Percentiles rank a stretch among this genome's conserved stretches.
phyloP scores from a whole-genome alignment of 202 grass and related monocot genomes.

The Digitaria exilis region DNA sequence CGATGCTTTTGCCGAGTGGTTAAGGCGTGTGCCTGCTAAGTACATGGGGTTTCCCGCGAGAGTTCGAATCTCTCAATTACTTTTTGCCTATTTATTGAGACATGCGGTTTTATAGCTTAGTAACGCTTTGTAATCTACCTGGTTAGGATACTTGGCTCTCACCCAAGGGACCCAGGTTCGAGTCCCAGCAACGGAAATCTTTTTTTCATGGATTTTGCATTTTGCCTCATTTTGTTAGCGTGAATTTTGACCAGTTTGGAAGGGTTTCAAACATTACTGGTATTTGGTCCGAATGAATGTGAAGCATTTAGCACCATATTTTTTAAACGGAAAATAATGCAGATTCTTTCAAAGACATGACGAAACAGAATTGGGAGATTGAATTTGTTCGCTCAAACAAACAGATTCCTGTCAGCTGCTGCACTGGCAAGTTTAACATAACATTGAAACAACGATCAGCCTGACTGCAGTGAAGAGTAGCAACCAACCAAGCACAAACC shows the following conservation, averaged over 20 bases:
- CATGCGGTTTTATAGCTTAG: too few relatives aligned
- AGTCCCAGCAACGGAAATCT: too few relatives aligned
- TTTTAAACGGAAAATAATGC: not conserved
- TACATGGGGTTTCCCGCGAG: constrained; percentile 91
- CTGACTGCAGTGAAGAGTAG: not conserved
- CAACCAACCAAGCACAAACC: not conserved
- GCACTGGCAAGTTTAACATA: too few relatives aligned
- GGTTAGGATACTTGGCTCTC: too few relatives aligned
- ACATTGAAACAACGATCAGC: not conserved
- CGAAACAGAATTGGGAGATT: not conserved
- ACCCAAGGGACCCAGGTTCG: too few relatives aligned
- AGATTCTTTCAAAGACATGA: not conserved
- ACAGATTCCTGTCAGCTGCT: not conserved
- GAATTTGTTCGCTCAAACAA: not conserved
- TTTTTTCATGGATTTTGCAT: not conserved
- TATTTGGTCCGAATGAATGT: not conserved
- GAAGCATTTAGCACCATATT: not conserved
- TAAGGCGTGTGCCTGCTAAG: constrained; percentile 95
- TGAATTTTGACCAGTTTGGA: not conserved
- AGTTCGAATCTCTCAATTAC: constrained; percentile 81
- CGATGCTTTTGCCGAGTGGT: constrained; percentile 74
- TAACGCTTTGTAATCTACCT: constrained; percentile 25
- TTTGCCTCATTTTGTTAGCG: not conserved
- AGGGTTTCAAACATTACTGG: not conserved
- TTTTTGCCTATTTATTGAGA: too few relatives aligned